Base-by-base conservation (phyloP, 345 rosid genomes). In the Sonneratia caseolaris region DNA sequence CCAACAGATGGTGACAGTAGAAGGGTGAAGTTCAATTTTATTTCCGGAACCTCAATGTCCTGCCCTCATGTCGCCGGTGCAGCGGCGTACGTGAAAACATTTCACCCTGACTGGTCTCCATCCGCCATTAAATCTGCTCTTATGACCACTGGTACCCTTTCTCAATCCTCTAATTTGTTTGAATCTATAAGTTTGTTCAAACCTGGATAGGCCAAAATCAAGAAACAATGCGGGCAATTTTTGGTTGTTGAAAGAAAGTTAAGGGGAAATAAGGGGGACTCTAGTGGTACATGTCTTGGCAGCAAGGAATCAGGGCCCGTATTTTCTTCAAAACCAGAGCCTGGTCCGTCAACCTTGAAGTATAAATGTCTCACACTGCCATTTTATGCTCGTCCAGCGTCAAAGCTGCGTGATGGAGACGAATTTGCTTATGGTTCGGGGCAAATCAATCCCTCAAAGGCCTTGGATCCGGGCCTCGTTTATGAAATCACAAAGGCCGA, bases 111-210 rank as follows among this genome's bases (percentile, higher is more conserved):
- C 40, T 69, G 71, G 71, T 69, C 71, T 47, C 71, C 71, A 21
- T 77, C 81, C 1, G 81, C 82, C 64, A 83, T 83, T 69, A 79
- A 79, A 57, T 83, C 82, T 1, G 73, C 86, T 53, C 74, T 83
- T 27, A 81, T 81, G 84, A 83, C 82, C 7, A 77, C 81, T 0
- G 81, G 79, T 82, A 76, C 21, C 1, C 21, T 13, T 3, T 14
- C 22, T 1, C 8, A 3, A 21, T 14, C 68, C 9, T 40, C 43
- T 40, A 4, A 71, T 24, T 2, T 48, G 5, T 40, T 40, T 40
- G 43, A 4, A 4, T 8, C 9, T 8, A 40, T 1, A 40, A 40
- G 9, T 40, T 40, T 4, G 43, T 40, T 1, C 9, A 40, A 40
- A 40, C 43, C 43, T 40, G 43, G 43, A 40, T 40, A 27, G 32